Evolutionary conservation across 768 basidiomycete genomes (phyloP).

Genomic region (Naganishia vaughanmartiniae): DNA sequence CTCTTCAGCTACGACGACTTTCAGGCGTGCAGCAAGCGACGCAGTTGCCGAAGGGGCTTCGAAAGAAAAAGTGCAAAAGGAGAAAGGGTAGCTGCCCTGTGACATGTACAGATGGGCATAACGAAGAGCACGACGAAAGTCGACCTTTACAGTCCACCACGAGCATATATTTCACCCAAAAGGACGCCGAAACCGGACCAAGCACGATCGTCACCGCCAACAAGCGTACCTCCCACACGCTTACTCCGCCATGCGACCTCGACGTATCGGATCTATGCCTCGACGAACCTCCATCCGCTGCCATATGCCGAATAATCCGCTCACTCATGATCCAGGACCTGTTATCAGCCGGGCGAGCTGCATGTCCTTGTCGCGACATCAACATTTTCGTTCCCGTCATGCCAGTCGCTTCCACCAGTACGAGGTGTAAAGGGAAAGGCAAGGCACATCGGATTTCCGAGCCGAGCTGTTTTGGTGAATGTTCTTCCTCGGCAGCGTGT

Average conservation of each 20-base stretch:
- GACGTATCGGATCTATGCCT: conserved; percentile 14
- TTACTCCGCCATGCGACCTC: conserved; percentile 19
- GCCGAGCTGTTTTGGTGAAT: background rate
- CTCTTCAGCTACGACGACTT: background rate
- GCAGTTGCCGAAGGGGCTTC: background rate
- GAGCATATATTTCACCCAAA: background rate
- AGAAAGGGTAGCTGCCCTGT: background rate
- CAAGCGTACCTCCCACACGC: background rate
- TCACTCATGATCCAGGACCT: conserved; percentile 10
- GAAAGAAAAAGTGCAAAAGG: conserved; percentile 12
- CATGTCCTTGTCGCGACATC: conserved; percentile 13
- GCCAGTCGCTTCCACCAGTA: background rate
- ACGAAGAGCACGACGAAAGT: background rate
- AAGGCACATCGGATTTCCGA: background rate
- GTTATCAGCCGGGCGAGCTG: background rate
- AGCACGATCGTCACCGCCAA: background rate
- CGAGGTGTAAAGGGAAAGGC: background rate
- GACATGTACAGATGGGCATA: background rate
- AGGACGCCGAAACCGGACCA: background rate
- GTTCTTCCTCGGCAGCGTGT: background rate
- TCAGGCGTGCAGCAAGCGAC: background rate
- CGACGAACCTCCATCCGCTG: conserved; percentile 3
- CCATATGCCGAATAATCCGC: background rate
- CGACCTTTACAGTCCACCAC: background rate
- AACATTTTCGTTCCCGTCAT: conserved; percentile 2